phyloP scores from a whole-genome alignment of 257 asterid species.

The Orobanche coerulescens region DNA sequence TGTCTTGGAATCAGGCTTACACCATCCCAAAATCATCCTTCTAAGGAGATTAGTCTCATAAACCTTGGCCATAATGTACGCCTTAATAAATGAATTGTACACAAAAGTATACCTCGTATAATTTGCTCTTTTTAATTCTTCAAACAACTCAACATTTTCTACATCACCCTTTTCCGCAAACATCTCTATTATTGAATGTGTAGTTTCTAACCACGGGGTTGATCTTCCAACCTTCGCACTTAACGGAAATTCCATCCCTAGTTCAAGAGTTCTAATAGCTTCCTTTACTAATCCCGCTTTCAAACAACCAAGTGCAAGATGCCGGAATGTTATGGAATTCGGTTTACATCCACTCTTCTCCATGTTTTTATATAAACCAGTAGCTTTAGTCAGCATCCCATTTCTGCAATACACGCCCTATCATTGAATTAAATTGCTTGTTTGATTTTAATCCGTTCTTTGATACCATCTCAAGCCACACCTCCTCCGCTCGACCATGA shows the following conservation, averaged over 20 bases:
- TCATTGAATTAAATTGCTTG: conserved; percentile 69
- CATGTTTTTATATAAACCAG: conserved; percentile 71
- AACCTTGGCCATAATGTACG: conserved; percentile 71
- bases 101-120: conserved; percentile 78
- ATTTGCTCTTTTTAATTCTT: conserved; percentile 49
- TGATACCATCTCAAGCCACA: conserved; percentile 56
- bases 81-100: conserved; percentile 69
- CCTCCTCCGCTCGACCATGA: conserved; percentile 55
- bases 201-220: conserved; percentile 79
- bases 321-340: conserved; percentile 69
- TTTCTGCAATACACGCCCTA: conserved; percentile 69
- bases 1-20: conserved; percentile 87
- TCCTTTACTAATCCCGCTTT: conserved; percentile 66
- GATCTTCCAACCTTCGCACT: conserved; percentile 48
- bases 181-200: conserved; percentile 42
- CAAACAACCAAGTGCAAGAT: conserved; percentile 78
- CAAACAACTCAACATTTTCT: conserved; percentile 56
- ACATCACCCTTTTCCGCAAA: conserved; percentile 66
- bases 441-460: conserved; percentile 54
- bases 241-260: conserved; percentile 36
- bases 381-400: conserved; percentile 70
- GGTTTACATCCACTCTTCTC: conserved; percentile 62
- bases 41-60: conserved; percentile 64
- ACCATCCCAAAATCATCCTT: conserved; percentile 89
- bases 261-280: conserved; percentile 53